These are phyloP conservation scores for Ogataea zsoltii DNA, from an alignment of 805 yeast species.

Conservation along the genomic window DNA sequence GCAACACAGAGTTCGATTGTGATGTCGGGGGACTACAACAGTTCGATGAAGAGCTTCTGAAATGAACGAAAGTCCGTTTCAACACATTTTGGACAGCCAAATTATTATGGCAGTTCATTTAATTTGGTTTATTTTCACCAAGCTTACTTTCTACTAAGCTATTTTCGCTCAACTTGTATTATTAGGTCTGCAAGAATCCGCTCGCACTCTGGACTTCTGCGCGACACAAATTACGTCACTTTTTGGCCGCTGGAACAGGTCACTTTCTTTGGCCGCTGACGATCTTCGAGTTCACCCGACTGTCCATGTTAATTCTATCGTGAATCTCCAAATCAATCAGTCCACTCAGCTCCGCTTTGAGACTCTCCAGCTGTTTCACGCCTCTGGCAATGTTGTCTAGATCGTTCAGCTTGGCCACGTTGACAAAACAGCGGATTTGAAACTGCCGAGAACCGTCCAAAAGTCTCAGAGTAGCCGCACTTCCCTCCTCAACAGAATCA, in stretches of 20 bases:
- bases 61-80: no score
- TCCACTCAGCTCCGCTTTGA: constrained; percentile 69
- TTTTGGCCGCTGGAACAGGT: no score
- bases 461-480: constrained; percentile 11
- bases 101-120: no score
- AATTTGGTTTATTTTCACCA: no score
- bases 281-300: constrained; percentile 53
- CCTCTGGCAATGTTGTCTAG: constrained; percentile 69
- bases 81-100: no score
- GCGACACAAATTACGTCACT: no score
- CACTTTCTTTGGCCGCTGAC: constrained; percentile 7
- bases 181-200: no score
- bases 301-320: constrained; percentile 79
- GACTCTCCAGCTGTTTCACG: constrained; percentile 55
- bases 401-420: constrained; percentile 72
- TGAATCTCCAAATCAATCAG: constrained; percentile 71
- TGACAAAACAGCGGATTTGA: constrained; percentile 65
- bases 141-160: no score
- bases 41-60: constrained; percentile 10
- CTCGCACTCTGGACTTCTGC: no score
- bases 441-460: constrained; percentile 57
- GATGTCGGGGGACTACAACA: constrained; percentile 12
- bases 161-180: no score
- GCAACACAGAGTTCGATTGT: constrained; percentile 23
- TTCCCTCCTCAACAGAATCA: neutral